Evolutionary conservation across 805 yeast species (phyloP).

Genomic region (Candida sonorensis): DNA sequence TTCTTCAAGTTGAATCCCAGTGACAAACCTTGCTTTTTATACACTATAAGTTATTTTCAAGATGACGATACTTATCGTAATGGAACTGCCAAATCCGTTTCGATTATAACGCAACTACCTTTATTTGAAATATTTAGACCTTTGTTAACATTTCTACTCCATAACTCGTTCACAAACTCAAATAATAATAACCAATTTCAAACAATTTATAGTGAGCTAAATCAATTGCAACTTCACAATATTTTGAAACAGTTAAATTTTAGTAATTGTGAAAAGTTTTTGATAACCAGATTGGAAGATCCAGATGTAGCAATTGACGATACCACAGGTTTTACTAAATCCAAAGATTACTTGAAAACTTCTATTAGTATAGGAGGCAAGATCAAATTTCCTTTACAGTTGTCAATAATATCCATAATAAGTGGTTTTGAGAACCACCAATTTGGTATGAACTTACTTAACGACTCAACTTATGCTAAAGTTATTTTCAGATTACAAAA

Average conservation of each 20-base stretch:
- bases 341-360: conserved; percentile 17
- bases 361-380: conserved; percentile 14
- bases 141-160: conserved; percentile 37
- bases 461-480: conserved; percentile 18
- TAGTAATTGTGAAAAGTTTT: conserved; percentile 12
- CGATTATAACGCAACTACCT: conserved; percentile 37
- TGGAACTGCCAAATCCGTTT: conserved; percentile 39
- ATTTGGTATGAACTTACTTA: conserved; percentile 28
- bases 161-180: conserved; percentile 28
- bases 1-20: conserved; percentile 8
- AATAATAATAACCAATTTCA: conserved; percentile 4
- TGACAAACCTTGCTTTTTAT: conserved; percentile 18
- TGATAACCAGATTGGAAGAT: conserved; percentile 17
- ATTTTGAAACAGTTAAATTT: conserved; percentile 15
- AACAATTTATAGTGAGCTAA: conserved; percentile 10
- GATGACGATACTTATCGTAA: conserved; percentile 27
- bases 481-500: conserved; percentile 12
- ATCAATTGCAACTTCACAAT: conserved; percentile 22
- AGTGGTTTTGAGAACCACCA: no score
- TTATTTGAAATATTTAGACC: conserved; percentile 45
- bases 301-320: conserved; percentile 7
- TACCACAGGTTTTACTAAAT: conserved; percentile 6
- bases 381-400: conserved; percentile 24
- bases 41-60: conserved; percentile 25
- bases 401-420: conserved; percentile 24